These are phyloP conservation scores for Ceraceosorus guamensis DNA, from an alignment of 1,284 basidiomycete species.

Conservation along the genomic window DNA sequence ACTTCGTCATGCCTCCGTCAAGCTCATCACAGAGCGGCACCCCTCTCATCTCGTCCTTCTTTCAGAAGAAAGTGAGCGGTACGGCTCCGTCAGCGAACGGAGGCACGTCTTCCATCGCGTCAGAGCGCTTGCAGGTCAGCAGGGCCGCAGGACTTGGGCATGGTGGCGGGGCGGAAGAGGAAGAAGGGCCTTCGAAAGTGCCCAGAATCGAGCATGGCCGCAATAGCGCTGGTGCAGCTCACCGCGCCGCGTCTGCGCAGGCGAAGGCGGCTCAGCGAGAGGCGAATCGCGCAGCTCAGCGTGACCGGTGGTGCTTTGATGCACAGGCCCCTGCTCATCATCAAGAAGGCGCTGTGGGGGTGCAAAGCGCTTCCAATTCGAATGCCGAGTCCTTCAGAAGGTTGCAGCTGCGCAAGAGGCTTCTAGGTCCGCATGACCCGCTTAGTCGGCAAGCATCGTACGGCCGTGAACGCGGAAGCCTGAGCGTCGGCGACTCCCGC, in stretches of 20 bases:
- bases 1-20: not conserved
- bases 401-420: not conserved
- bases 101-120: not conserved
- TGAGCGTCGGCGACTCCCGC: too few species aligned
- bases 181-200: not conserved
- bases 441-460: not conserved
- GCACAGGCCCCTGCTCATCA: not conserved
- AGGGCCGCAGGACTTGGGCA: too few species aligned
- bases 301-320: not conserved
- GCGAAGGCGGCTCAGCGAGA: not conserved
- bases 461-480: not conserved
- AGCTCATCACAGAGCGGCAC: too few species aligned
- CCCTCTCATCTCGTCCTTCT: not conserved
- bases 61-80: not conserved
- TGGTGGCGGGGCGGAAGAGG: too few species aligned
- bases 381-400: not conserved
- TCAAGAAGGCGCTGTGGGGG: not conserved
- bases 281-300: not conserved
- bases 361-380: not conserved
- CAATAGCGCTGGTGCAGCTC: too few species aligned
- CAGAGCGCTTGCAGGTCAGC: not conserved
- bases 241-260: too few species aligned
- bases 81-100: too few species aligned
- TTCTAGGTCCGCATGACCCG: not conserved
- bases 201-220: not conserved